phyloP scores from a whole-genome alignment of 768 basidiomycete genomes.

The Mycena belliarum region DNA sequence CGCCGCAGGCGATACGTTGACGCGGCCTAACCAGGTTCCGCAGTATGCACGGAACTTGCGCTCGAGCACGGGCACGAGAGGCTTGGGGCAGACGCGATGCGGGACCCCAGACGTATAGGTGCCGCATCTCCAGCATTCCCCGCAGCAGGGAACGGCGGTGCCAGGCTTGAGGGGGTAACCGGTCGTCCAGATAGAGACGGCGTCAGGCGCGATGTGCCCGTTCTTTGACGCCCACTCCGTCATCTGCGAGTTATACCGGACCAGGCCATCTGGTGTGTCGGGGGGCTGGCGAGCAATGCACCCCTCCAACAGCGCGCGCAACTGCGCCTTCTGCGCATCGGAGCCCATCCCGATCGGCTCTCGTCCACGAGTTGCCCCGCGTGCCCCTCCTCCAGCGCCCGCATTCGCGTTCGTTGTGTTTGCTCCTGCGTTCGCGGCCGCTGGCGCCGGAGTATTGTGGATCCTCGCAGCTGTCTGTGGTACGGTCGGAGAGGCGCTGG shows the following conservation, averaged over 20 bases:
- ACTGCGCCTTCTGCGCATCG: neutral
- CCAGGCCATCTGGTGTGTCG: neutral
- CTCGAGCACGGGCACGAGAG: neutral
- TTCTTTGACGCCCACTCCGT: neutral
- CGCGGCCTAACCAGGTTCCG: neutral
- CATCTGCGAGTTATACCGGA: neutral
- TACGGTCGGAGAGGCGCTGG: too few species aligned
- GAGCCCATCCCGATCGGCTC: neutral
- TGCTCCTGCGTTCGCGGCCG: neutral
- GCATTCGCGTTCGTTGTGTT: neutral
- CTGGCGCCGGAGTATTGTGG: neutral
- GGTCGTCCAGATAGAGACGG: neutral
- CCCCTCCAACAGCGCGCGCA: neutral
- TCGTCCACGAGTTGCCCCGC: neutral
- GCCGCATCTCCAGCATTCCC: slow-evolving; percentile 15
- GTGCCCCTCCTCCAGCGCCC: neutral
- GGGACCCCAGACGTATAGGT: neutral
- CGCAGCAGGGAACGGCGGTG: neutral
- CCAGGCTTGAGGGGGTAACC: slow-evolving; percentile 10
- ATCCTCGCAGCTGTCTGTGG: too few species aligned
- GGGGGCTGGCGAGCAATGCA: neutral
- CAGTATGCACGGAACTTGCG: neutral
- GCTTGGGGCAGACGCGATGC: neutral
- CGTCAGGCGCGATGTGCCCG: neutral
- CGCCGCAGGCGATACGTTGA: neutral